Conservation (phyloP, 2,329 filamentous ascomycete genomes). For the Beauveria rudraprayagi region DNA sequence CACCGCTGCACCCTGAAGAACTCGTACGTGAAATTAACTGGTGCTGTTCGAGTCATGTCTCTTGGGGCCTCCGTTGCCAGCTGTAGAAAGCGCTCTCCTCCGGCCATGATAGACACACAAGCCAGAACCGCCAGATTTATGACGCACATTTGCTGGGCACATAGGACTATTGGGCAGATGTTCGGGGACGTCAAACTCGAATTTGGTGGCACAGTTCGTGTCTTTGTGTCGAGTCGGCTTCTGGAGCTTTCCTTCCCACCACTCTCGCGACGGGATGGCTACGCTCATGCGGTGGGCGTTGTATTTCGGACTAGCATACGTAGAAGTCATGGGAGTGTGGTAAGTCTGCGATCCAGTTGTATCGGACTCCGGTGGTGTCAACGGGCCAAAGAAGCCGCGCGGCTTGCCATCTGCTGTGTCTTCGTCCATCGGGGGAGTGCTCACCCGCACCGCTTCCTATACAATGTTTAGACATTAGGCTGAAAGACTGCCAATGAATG, state of each 20-base stretch:
- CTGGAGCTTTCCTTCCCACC: conserved; percentile 27
- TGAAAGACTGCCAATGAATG: too few species aligned
- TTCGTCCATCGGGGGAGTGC: conserved; percentile 37
- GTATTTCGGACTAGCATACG: conserved; percentile 13
- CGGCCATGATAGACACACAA: conserved; percentile 44
- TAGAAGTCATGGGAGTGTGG: neutral
- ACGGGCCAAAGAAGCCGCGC: conserved; percentile 36
- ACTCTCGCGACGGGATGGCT: conserved; percentile 22
- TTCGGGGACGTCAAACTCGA: conserved; percentile 43
- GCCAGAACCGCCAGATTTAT: conserved; percentile 36
- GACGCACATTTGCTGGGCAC: conserved; percentile 40
- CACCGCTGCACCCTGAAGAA: neutral
- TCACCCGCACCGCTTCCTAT: conserved; percentile 42
- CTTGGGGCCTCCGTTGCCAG: conserved; percentile 22
- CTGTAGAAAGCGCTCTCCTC: conserved; percentile 15
- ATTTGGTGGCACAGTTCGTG: conserved; percentile 19
- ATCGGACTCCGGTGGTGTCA: conserved; percentile 21
- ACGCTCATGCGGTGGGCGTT: conserved; percentile 18
- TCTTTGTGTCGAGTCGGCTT: conserved; percentile 16
- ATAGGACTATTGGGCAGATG: conserved; percentile 43
- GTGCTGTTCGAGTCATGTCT: neutral
- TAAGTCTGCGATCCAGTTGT: conserved; percentile 2
- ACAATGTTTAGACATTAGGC: conserved; percentile 9
- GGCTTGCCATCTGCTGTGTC: conserved; percentile 28
- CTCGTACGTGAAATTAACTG: neutral